Conservation (phyloP, 208 protist species). For the Acanthamoeba culbertsoni region DNA sequence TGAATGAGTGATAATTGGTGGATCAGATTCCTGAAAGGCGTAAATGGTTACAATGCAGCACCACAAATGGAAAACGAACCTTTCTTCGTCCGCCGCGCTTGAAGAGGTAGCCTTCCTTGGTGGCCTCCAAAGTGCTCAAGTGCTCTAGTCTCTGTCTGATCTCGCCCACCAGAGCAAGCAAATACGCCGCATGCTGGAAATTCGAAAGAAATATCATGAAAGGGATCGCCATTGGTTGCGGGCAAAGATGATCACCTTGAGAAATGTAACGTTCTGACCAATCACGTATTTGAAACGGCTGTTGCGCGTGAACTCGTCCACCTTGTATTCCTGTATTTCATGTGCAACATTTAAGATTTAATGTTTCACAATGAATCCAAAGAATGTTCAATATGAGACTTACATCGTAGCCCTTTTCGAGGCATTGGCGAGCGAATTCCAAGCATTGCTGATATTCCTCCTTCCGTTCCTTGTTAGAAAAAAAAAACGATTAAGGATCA, state of each 20-base stretch:
- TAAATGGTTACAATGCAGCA: no score
- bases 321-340: background rate
- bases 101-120: constrained; percentile 41
- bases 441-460: background rate
- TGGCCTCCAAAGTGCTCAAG: background rate
- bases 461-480: background rate
- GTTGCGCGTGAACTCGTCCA: background rate
- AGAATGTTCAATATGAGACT: no score
- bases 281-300: constrained; percentile 1
- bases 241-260: background rate
- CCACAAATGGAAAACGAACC: no score
- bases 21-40: background rate
- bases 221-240: background rate
- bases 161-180: background rate
- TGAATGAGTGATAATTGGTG: background rate
- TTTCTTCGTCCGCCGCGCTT: constrained; percentile 22
- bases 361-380: background rate
- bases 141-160: background rate
- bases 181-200: background rate
- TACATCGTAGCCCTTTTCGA: background rate
- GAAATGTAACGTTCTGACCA: constrained; percentile 26
- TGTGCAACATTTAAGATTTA: background rate
- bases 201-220: background rate
- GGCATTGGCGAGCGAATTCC: background rate
- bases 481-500: background rate